phyloP scores from a whole-genome alignment of 1,284 basidiomycete genomes.

The Marasmius oreades region DNA sequence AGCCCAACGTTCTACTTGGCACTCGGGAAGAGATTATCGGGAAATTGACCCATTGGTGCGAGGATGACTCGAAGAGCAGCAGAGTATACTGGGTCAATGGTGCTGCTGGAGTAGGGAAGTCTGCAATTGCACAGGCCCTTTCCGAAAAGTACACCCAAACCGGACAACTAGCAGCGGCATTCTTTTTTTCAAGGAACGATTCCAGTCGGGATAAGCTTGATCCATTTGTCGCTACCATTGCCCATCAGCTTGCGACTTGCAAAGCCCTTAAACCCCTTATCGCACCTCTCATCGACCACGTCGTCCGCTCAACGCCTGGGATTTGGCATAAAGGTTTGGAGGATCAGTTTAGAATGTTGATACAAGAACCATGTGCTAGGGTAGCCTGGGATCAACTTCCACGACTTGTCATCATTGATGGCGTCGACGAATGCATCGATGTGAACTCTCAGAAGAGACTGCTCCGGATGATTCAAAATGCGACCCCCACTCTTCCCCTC shows the following conservation, averaged over 20 bases:
- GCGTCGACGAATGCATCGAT: neutral
- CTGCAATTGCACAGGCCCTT: neutral
- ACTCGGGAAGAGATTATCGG: neutral
- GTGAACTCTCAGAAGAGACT: neutral
- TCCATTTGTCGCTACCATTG: neutral
- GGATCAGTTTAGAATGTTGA: neutral
- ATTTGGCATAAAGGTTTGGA: neutral
- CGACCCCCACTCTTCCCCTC: neutral
- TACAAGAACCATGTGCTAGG: neutral
- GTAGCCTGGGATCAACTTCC: neutral
- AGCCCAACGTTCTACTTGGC: neutral
- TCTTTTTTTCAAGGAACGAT: slow-evolving; percentile 2
- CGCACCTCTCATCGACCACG: neutral
- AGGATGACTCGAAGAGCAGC: neutral
- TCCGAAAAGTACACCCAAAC: neutral
- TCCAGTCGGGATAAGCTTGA: neutral
- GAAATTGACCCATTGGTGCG: neutral
- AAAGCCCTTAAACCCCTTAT: neutral
- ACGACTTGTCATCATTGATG: neutral
- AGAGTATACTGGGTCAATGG: neutral
- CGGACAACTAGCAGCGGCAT: neutral
- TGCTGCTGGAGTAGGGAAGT: slow-evolving; percentile 2
- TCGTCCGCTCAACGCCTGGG: neutral
- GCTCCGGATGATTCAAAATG: neutral
- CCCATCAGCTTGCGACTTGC: neutral